These are phyloP conservation scores for Pichia cephalocereana DNA, from an alignment of 805 yeast genomes.

Conservation along the genomic window DNA sequence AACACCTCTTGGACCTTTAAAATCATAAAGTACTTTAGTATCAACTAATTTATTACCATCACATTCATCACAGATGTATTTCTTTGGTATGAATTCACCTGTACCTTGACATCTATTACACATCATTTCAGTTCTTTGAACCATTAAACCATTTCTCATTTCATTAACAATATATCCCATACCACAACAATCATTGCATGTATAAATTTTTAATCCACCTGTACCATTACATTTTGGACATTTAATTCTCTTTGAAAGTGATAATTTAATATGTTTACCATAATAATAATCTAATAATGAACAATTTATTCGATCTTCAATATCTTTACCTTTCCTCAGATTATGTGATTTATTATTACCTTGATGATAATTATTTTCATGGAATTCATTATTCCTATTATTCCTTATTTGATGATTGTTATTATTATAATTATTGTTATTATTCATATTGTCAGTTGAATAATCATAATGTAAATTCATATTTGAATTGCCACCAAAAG, in stretches of 20 bases:
- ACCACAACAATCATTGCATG: constrained; percentile 34
- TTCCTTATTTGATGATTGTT: background rate
- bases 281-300: constrained; percentile 45
- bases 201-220: constrained; percentile 33
- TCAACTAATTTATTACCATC: constrained; percentile 36
- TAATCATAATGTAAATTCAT: background rate
- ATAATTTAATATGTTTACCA: constrained; percentile 50
- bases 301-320: constrained; percentile 45
- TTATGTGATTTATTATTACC: background rate
- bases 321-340: constrained; percentile 39
- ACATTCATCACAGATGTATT: constrained; percentile 33
- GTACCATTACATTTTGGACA: constrained; percentile 44
- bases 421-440: background rate
- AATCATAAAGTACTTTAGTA: constrained; percentile 41
- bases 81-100: constrained; percentile 27
- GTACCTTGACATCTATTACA: constrained; percentile 37
- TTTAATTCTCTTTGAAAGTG: constrained; percentile 38
- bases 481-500: background rate
- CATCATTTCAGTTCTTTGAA: constrained; percentile 34
- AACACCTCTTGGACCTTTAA: constrained; percentile 50
- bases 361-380: constrained; percentile 1
- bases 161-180: constrained; percentile 32
- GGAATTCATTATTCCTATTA: background rate
- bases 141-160: constrained; percentile 36
- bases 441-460: background rate